phyloP scores from a whole-genome alignment of 1,284 basidiomycete species.

The Malassezia globosa region DNA sequence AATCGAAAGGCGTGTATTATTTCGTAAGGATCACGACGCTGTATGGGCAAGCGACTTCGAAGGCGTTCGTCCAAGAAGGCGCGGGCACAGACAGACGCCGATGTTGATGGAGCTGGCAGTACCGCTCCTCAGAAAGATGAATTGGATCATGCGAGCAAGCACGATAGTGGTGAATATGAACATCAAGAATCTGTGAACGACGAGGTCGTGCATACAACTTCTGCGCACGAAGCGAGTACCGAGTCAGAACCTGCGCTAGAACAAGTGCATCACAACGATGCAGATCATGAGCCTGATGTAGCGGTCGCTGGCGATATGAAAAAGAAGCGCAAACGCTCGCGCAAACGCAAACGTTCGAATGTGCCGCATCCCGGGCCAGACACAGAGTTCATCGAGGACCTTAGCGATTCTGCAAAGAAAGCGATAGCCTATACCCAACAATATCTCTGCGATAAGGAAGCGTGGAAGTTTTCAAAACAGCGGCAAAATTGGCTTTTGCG shows the following conservation, averaged over 20 bases:
- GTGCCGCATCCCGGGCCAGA: constrained; percentile 8
- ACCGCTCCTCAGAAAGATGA: too few relatives aligned
- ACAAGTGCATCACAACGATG: too few relatives aligned
- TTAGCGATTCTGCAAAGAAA: constrained; percentile 7
- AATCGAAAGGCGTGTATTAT: too few relatives aligned
- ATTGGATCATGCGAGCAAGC: too few relatives aligned
- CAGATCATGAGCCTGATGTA: too few relatives aligned
- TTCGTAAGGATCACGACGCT: background rate
- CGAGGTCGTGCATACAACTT: too few relatives aligned
- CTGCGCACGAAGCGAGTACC: too few relatives aligned
- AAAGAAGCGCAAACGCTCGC: constrained; percentile 14
- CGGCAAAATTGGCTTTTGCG: constrained; percentile 19
- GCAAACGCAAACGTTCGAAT: constrained; percentile 13
- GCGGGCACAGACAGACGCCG: background rate
- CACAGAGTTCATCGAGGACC: background rate
- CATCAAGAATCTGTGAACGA: too few relatives aligned
- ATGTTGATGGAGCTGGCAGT: too few relatives aligned
- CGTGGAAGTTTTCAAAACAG: constrained; percentile 25
- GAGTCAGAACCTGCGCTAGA: too few relatives aligned
- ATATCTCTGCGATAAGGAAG: constrained; percentile 5
- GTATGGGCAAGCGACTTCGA: constrained; percentile 14
- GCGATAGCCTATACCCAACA: constrained; percentile 17
- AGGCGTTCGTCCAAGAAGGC: constrained; percentile 9
- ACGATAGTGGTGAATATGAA: too few relatives aligned
- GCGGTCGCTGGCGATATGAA: too few relatives aligned